These are phyloP conservation scores for Begonia fuchsioides DNA, from an alignment of 306 rosid species.

Conservation along the genomic window DNA sequence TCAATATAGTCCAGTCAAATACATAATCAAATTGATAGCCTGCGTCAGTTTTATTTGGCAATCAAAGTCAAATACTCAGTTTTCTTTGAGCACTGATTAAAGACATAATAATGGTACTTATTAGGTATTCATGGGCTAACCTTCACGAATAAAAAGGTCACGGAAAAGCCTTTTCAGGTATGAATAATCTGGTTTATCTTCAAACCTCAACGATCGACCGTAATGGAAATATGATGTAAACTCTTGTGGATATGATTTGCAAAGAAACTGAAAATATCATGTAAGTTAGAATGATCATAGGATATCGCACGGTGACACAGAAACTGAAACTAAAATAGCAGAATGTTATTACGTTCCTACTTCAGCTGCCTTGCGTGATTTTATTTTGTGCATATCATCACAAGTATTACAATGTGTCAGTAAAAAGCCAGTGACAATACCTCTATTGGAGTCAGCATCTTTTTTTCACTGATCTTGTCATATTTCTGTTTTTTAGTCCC, in stretches of 20 bases:
- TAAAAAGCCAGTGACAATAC: constrained; percentile 27
- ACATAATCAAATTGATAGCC: constrained; percentile 96
- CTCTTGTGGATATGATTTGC: constrained; percentile 76
- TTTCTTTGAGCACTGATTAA: not conserved
- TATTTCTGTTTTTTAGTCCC: constrained; percentile 93
- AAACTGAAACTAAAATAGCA: too few relatives aligned
- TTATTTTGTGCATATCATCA: too few relatives aligned
- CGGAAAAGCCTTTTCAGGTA: constrained; percentile 90
- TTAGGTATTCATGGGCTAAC: constrained; percentile 20
- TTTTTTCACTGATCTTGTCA: constrained; percentile 96
- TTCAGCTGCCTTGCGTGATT: too few relatives aligned
- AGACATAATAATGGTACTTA: not conserved
- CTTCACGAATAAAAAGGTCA: constrained; percentile 93
- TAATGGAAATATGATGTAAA: constrained; percentile 89
- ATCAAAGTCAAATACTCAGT: too few relatives aligned
- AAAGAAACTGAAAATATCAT: constrained; percentile 35
- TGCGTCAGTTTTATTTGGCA: constrained; percentile 19
- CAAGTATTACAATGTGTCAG: too few relatives aligned
- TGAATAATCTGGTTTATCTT: constrained; percentile 94
- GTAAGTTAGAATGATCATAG: too few relatives aligned
- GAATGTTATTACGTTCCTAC: too few relatives aligned
- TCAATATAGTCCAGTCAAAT: constrained; percentile 92
- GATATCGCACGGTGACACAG: too few relatives aligned
- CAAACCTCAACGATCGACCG: constrained; percentile 86
- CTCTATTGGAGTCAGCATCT: constrained; percentile 94